These are phyloP conservation scores for Graphiopsis chlorocephala DNA, from an alignment of 2,329 filamentous ascomycete genomes.

Conservation along the genomic window DNA sequence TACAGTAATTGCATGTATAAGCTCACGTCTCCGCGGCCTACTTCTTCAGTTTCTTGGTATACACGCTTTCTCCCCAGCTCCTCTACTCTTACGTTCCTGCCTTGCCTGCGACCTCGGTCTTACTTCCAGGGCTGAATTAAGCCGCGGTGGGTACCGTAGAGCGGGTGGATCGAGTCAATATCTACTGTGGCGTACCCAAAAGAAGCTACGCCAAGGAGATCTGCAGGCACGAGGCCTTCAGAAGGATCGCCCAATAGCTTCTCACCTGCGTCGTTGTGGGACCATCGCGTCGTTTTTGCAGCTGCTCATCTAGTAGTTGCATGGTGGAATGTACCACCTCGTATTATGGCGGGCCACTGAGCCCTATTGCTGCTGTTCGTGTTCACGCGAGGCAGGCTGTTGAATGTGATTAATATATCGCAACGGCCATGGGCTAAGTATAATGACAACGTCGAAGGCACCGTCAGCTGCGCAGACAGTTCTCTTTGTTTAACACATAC, in stretches of 20 bases:
- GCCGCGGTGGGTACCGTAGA: neutral
- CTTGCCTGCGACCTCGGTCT: too few relatives aligned
- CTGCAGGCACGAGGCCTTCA: neutral
- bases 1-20: neutral
- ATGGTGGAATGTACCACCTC: neutral
- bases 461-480: neutral
- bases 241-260: neutral
- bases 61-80: too few relatives aligned
- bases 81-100: too few relatives aligned
- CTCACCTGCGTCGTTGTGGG: neutral
- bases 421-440: neutral
- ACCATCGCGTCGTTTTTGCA: neutral
- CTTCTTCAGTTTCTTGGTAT: neutral
- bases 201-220: conserved; percentile 6
- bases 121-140: neutral
- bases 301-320: neutral
- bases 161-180: neutral
- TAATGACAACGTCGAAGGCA: neutral
- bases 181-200: neutral
- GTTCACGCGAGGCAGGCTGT: neutral
- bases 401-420: neutral
- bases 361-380: neutral
- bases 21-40: neutral
- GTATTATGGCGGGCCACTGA: neutral
- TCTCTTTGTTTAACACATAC: neutral